Conservation (phyloP, 139 green algal species). For the Chlamydomonas urium region DNA sequence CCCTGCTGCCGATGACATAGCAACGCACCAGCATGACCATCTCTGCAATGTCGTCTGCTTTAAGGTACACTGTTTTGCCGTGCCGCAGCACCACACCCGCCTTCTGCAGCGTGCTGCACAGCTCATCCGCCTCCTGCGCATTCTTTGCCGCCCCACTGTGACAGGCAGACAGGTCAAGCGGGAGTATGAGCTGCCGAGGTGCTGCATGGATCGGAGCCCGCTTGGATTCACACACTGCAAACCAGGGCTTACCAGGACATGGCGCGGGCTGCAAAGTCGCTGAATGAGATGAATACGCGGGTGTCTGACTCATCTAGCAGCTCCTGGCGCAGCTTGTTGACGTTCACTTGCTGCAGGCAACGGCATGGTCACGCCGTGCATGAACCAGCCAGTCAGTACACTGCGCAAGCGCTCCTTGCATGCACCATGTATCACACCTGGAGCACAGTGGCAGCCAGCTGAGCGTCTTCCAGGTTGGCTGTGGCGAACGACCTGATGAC, state of each 20-base stretch:
- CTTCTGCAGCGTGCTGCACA: background rate
- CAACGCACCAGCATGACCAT: conserved; percentile 6
- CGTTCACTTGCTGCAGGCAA: conserved; percentile 1
- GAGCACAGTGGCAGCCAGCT: too few relatives aligned
- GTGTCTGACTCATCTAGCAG: conserved; percentile 4
- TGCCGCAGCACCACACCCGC: conserved; percentile 2
- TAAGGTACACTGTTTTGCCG: background rate
- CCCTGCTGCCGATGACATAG: too few relatives aligned
- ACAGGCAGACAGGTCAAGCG: too few relatives aligned
- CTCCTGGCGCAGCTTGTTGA: conserved; percentile 3
- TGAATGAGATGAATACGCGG: background rate
- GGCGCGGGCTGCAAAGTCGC: background rate
- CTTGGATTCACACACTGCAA: too few relatives aligned
- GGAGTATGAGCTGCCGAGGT: too few relatives aligned
- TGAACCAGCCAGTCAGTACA: too few relatives aligned
- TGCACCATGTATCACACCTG: too few relatives aligned
- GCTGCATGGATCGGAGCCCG: too few relatives aligned
- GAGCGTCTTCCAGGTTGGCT: too few relatives aligned
- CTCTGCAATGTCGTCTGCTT: conserved; percentile 3
- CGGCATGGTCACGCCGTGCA: too few relatives aligned
- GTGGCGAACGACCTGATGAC: too few relatives aligned
- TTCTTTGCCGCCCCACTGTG: background rate
- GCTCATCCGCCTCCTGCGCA: background rate
- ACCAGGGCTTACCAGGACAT: conserved; percentile 1
- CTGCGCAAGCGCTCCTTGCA: too few relatives aligned